A percentile compares a stretch with the other conserved stretches of the same genome.
Evolutionary conservation across 257 asterid species (phyloP).

Genomic region (Scutellaria minor): DNA sequence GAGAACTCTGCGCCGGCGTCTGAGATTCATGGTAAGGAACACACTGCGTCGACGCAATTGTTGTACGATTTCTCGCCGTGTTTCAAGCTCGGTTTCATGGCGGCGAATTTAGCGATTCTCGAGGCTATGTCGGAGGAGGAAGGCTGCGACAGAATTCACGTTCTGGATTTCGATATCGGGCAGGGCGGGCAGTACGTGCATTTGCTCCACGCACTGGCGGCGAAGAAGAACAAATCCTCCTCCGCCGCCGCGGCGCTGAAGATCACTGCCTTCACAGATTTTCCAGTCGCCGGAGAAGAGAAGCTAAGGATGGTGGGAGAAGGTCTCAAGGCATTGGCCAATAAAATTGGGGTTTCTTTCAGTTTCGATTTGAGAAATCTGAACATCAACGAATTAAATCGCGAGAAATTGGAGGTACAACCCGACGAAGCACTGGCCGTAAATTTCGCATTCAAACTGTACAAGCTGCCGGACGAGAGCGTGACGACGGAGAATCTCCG

Average conservation of each 20-base stretch:
- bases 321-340: constrained; percentile 46
- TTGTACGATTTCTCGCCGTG: constrained; percentile 73
- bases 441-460: constrained; percentile 74
- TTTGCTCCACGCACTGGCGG: constrained; percentile 79
- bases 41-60: constrained; percentile 49
- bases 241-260: constrained; percentile 37
- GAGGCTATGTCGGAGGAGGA: constrained; percentile 56
- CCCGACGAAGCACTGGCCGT: constrained; percentile 63
- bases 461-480: constrained; percentile 83
- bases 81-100: constrained; percentile 90
- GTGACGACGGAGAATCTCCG: constrained; percentile 80
- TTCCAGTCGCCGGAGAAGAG: constrained; percentile 42
- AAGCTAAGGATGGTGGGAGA: constrained; percentile 46
- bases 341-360: constrained; percentile 53
- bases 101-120: constrained; percentile 77
- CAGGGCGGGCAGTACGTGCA: constrained; percentile 80
- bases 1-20: constrained; percentile 49
- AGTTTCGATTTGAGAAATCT: constrained; percentile 37
- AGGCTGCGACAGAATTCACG: constrained; percentile 55
- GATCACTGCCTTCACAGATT: constrained; percentile 65
- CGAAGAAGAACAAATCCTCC: constrained; percentile 41
- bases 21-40: constrained; percentile 52
- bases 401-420: constrained; percentile 50
- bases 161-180: constrained; percentile 77
- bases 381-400: constrained; percentile 41